These are phyloP conservation scores for Mortierella sp. DNA, from an alignment of 371 early-diverging fungal genomes.

Conservation along the genomic window DNA sequence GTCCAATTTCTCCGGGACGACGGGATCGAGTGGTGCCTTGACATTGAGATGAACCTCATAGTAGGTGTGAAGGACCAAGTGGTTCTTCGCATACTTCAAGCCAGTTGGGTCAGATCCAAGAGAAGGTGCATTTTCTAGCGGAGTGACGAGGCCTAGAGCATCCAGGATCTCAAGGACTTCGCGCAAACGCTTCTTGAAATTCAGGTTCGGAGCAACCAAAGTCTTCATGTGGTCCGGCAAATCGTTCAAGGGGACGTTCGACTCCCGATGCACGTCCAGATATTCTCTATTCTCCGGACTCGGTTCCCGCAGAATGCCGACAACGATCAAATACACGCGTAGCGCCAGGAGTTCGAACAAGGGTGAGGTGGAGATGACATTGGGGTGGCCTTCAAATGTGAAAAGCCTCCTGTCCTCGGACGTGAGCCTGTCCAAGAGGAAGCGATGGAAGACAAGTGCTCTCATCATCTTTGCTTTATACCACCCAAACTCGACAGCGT, in stretches of 20 bases:
- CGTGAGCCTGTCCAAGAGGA: slow-evolving; percentile 28
- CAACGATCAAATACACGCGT: slow-evolving; percentile 31
- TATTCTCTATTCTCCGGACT: slow-evolving; percentile 12
- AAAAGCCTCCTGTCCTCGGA: slow-evolving; percentile 25
- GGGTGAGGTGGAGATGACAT: slow-evolving; percentile 19
- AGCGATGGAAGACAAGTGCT: slow-evolving; percentile 43
- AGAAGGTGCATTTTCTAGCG: slow-evolving; percentile 10
- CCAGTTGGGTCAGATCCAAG: not conserved
- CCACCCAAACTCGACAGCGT: slow-evolving; percentile 40
- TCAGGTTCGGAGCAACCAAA: slow-evolving; percentile 5
- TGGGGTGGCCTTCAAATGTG: not conserved
- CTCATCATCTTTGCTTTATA: slow-evolving; percentile 51
- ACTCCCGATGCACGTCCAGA: slow-evolving; percentile 15
- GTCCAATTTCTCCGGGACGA: slow-evolving; percentile 22
- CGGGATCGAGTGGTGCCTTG: slow-evolving; percentile 28
- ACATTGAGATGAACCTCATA: slow-evolving; percentile 31
- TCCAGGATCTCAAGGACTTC: slow-evolving; percentile 45
- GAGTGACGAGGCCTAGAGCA: slow-evolving; percentile 41
- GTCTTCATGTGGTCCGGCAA: slow-evolving; percentile 16
- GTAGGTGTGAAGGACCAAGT: slow-evolving; percentile 42
- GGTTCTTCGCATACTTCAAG: slow-evolving; percentile 19
- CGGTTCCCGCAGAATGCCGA: slow-evolving; percentile 26
- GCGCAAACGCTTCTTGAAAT: slow-evolving; percentile 41
- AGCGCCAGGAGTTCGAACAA: slow-evolving; percentile 30
- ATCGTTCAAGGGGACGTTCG: slow-evolving; percentile 13